A percentile compares a stretch with the other conserved stretches of the same genome.
These are phyloP conservation scores for Smithsoniella earleae DNA, from an alignment of 163 green algal species.

Conservation along the genomic window DNA sequence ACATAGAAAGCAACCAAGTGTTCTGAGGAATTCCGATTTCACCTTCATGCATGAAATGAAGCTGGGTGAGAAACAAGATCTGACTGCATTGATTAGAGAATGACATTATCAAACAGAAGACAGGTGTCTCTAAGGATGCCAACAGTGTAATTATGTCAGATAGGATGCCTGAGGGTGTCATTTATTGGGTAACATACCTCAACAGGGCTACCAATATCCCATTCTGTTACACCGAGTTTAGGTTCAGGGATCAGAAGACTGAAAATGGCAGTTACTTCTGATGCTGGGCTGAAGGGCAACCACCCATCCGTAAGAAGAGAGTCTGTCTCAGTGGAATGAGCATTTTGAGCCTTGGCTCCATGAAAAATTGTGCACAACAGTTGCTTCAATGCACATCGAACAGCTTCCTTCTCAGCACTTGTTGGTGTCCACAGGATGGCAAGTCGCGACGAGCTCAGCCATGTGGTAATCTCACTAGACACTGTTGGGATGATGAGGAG, in stretches of 20 bases:
- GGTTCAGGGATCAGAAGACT: not conserved
- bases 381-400: not conserved
- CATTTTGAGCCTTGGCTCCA: not conserved
- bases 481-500: not conserved
- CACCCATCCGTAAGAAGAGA: too few relatives aligned
- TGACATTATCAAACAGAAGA: not conserved
- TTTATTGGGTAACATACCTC: not conserved
- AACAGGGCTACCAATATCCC: not conserved
- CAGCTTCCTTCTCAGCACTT: not conserved
- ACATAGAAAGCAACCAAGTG: too few relatives aligned
- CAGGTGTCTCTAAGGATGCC: not conserved
- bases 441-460: not conserved
- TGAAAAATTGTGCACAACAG: not conserved
- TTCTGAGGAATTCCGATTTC: too few relatives aligned
- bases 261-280: conserved; percentile 1
- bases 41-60: too few relatives aligned
- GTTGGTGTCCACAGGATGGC: not conserved
- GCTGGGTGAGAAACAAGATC: not conserved
- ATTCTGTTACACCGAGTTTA: not conserved
- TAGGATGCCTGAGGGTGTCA: too few relatives aligned
- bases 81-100: not conserved
- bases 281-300: conserved; percentile 2
- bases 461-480: not conserved
- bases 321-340: not conserved
- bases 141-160: too few relatives aligned